Conservation (phyloP, 192 early-diverging fungal species). For the Coemansia umbellata region DNA sequence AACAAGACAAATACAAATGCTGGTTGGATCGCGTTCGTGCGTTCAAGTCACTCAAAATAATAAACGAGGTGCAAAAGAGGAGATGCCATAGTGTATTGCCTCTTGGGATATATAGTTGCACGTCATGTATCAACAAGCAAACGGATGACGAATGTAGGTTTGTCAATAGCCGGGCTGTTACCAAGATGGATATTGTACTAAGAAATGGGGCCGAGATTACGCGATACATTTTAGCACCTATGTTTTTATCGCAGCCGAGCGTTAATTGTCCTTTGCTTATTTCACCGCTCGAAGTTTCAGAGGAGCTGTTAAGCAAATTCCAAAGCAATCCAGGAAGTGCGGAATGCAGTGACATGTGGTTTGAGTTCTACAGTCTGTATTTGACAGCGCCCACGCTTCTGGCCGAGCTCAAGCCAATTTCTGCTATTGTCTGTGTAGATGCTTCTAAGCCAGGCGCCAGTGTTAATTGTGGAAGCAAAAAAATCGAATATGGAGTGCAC, state of each 20-base stretch:
- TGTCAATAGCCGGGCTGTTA: conserved; percentile 1
- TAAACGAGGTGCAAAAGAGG: not conserved
- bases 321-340: too few relatives aligned
- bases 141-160: conserved; percentile 17
- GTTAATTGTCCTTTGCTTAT: too few relatives aligned
- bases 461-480: too few relatives aligned
- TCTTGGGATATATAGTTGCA: conserved; percentile 10
- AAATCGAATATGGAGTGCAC: conserved; percentile 12
- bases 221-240: conserved; percentile 9
- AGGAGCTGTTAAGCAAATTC: not conserved
- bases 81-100: not conserved
- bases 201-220: not conserved
- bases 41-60: not conserved
- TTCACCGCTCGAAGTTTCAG: not conserved
- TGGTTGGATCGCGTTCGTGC: not conserved
- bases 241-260: conserved; percentile 1
- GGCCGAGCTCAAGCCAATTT: not conserved
- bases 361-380: conserved; percentile 9
- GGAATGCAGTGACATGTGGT: not conserved
- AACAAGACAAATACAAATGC: conserved; percentile 1
- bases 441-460: not conserved
- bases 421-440: not conserved
- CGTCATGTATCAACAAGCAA: conserved; percentile 11
- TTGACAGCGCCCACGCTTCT: conserved; percentile 6
- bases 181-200: not conserved